A percentile compares a stretch with the other conserved stretches of the same genome.
Evolutionary conservation across 2,329 filamentous ascomycete species (phyloP).

Genomic region (Sphaerostilbella broomeana): DNA sequence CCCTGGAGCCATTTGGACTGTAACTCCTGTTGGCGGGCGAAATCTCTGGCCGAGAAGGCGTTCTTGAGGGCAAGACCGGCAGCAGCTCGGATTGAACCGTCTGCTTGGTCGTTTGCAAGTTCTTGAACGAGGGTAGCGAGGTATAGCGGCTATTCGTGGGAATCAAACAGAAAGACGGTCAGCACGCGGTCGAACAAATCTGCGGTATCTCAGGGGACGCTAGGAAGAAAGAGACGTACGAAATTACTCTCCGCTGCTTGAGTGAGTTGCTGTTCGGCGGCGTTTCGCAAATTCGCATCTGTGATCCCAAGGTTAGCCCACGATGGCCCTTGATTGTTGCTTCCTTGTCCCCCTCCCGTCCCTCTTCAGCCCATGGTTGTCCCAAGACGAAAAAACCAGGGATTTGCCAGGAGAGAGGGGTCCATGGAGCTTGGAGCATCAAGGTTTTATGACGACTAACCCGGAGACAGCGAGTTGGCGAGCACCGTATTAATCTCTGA

Average conservation of each 20-base stretch:
- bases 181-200: conserved; percentile 16
- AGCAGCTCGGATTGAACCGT: conserved; percentile 81
- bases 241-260: conserved; percentile 94
- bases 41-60: conserved; percentile 91
- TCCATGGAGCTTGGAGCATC: conserved; percentile 4
- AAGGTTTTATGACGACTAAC: conserved; percentile 48
- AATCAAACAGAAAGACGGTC: conserved; percentile 17
- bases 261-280: conserved; percentile 87
- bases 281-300: conserved; percentile 87
- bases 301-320: conserved; percentile 28
- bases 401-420: conserved; percentile 3
- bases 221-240: conserved; percentile 50
- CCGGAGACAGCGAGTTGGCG: conserved; percentile 90
- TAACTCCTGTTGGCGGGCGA: conserved; percentile 76
- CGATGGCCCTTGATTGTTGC: conserved; percentile 14
- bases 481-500: conserved; percentile 98
- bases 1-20: conserved; percentile 89
- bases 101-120: conserved; percentile 81
- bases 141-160: conserved; percentile 67
- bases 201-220: conserved; percentile 1
- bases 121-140: conserved; percentile 87
- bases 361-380: too few relatives aligned
- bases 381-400: too few relatives aligned
- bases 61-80: conserved; percentile 97
- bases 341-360: background rate